Evolutionary conservation across 164 flowering plant genomes (phyloP), one percentile per base, ranked within the genome.

Genomic region (Vitis rupestris): DNA sequence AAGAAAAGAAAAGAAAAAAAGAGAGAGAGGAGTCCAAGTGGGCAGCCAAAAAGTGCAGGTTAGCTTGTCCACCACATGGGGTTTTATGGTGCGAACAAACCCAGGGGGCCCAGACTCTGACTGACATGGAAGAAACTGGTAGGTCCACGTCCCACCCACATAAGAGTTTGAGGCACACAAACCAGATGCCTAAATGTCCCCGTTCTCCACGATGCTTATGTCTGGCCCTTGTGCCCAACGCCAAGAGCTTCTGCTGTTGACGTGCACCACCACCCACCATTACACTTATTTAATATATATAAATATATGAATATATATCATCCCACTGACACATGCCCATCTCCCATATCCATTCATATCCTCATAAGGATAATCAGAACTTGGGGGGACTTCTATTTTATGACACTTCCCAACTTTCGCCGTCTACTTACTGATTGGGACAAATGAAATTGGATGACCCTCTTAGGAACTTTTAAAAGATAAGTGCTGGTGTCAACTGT

Each of bases 211-310:
- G 78, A 76, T 74, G 58, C 78, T 64, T 63, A 78, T 74, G 69
- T 63, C 29, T 74, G 78, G 64, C 66, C 15, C 37, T 44, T 64
- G 61, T 23, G 27, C 19, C 27, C 9, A 23, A 6, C 61, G 37
- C 31, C 8, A 4, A 49, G 68, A 64, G 68, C 57, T 61, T 49
- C 17, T 15, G 59, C 11, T 47, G 50, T 64, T 72, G 83, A 80
- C 79, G 83, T 77, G 83, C 76, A 52, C 55, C 12, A 69, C 14
- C 76, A 14, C 7, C 57, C 66, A 69, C 76, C 77, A 73, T 17
- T n/a, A 23, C 10, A 37, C 2, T 37, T 37, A 37, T 37, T 37
- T 3, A 37, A 37, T 37, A 3, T 6, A 37, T 37, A 23, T 37
- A 37, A 37, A 37, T 37, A 23, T 19, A 19, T 19, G 23, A 19